Evolutionary conservation across 352 stramenopile species (phyloP), one percentile per base, ranked within the genome.

Genomic region (Pythium phragmitis): DNA sequence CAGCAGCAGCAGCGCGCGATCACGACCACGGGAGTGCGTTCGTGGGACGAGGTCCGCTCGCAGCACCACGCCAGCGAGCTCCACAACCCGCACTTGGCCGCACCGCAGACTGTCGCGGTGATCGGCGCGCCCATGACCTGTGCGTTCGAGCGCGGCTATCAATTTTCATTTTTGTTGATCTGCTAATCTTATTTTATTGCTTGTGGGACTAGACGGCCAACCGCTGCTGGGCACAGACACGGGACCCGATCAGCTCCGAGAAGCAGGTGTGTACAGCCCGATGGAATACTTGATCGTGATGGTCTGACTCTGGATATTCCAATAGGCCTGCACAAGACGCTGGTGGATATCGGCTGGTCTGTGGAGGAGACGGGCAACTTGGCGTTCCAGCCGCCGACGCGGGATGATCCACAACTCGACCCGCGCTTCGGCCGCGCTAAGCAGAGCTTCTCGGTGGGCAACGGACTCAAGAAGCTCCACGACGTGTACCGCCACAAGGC

Each of bases 121-220:
- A 96, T 96, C 49, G 87, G 87, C 67, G 87, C 85, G n/a, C 87
- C 87, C 23, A 96, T 96, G 87, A 96, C 85, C 11, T 87, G 87
- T 95, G 71, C 42, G 79, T 59, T 3, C 28, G 14, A 5, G 4
- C 26, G 26, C 4, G 26, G 26, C 26, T 19, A 19, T 36, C 45
- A 11, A 14, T 21, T n/a, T 49, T 3, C 2, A 13, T 36, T 45
- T 9, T 3, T 33, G 17, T 17, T 33, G 17, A 11, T 41, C 11
- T 26, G 43, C 11, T 37, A n/a, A 46, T 48, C 14, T 9, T 39
- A 13, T 39, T 39, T 39, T 39, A 16, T n/a, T 49, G 8, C 51
- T n/a, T 26, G 12, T 52, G 4, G 9, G 2, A 49, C 36, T 59
- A 96, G 87, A 92, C 57, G 87, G 87, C 37, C 87, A 96, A 66